Base-by-base conservation (phyloP, 805 yeast species). In the Wickerhamiella australiensis region DNA sequence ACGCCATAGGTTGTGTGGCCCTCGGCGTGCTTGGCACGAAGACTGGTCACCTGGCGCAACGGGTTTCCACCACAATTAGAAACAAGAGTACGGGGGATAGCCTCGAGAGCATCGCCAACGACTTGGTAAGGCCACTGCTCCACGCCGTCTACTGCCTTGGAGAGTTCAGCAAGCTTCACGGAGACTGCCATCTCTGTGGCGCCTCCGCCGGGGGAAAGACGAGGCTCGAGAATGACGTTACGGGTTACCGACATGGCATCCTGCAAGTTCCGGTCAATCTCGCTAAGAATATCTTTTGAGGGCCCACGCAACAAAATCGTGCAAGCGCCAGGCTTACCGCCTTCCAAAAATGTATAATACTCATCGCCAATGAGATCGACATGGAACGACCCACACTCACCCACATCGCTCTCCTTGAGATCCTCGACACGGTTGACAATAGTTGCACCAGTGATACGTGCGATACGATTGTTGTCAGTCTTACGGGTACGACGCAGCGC, bases 81-180 rank as follows among this genome's bases (percentile, higher is more conserved):
- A 54, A 92, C 80, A 63, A 92, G 76, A 3, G 98, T 92, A 71
- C 98, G 81, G 59, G 99, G 97, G 59, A 92, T 92, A 45, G 92
- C 96, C 69, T 92, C 99, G 72, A 92, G 82, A 0, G 98, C 97
- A 70, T 92, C 97, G 7, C 96, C 95, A 49, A 92, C 97, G 3
- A 97, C 96, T 68, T 85, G 92, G 68, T 92, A 92, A 45, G 99
- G 99, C 95, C 95, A 90, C 69, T 92, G 98, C 52, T 84, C 88
- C 51, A 90, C 82, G 54, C 97, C 98, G 65, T 87, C 96, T 57
- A 92, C 77, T 46, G 79, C 74, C 71, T 87, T 90, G 46, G 97
- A 96, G 69, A 78, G 82, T 64, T 88, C 96, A 15, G 95, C 76
- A 53, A 92, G 74, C 56, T 74, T 78, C 26, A 92, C 96, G 52